phyloP scores from a whole-genome alignment of 2,329 filamentous ascomycete genomes.

The Penicillium sp. region DNA sequence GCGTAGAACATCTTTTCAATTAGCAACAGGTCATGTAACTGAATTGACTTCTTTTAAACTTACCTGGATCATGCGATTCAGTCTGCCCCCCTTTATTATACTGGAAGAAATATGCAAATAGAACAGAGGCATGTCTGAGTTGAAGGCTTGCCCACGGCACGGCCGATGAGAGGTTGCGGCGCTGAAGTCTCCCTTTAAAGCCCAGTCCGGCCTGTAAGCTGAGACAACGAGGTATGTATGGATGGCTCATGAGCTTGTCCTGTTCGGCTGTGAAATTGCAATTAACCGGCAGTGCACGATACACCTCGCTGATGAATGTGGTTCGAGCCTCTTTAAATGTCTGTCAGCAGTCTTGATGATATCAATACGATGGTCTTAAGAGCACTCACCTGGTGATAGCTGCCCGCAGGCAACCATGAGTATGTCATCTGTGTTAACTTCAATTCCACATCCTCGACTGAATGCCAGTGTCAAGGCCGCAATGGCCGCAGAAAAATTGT shows the following conservation, averaged over 20 bases:
- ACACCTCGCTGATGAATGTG: constrained; percentile 58
- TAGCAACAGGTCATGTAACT: neutral
- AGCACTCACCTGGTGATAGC: constrained; percentile 32
- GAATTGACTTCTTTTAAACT: constrained; percentile 10
- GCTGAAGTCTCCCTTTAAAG: constrained; percentile 55
- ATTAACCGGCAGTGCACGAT: constrained; percentile 60
- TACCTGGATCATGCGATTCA: constrained; percentile 51
- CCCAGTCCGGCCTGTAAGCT: constrained; percentile 72
- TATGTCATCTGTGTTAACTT: constrained; percentile 59
- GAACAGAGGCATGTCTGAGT: constrained; percentile 58
- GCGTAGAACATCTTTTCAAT: constrained; percentile 56
- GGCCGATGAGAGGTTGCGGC: constrained; percentile 60
- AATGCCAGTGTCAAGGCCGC: constrained; percentile 52
- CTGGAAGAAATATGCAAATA: constrained; percentile 58
- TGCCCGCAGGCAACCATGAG: constrained; percentile 56
- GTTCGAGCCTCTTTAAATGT: constrained; percentile 47
- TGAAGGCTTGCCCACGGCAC: constrained; percentile 67
- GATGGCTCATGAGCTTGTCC: constrained; percentile 64
- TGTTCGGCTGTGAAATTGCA: constrained; percentile 77
- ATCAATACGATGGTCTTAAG: constrained; percentile 26
- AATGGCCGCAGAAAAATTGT: constrained; percentile 46
- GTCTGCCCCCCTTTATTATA: constrained; percentile 48
- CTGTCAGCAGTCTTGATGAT: constrained; percentile 20
- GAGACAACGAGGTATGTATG: constrained; percentile 63
- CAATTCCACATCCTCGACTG: constrained; percentile 41